Conservation (phyloP, 2,329 filamentous ascomycete genomes). For the Ascochyta lentis region DNA sequence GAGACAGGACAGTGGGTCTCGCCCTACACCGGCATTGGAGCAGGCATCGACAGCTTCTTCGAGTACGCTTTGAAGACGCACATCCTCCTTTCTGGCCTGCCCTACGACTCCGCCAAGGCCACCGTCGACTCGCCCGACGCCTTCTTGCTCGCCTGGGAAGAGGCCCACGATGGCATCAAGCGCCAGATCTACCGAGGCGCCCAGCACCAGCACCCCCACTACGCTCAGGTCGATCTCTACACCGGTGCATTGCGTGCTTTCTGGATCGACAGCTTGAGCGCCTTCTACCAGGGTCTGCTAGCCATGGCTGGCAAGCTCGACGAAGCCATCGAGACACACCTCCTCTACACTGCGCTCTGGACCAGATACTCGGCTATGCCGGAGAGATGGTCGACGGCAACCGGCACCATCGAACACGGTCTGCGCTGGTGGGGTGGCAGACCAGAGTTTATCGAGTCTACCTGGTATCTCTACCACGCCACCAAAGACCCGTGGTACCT, state of each 20-base stretch:
- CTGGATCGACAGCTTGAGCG: constrained; percentile 96
- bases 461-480: constrained; percentile 92
- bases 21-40: constrained; percentile 90
- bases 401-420: constrained; percentile 82
- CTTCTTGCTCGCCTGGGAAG: constrained; percentile 83
- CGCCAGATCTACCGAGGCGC: constrained; percentile 84
- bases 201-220: constrained; percentile 84
- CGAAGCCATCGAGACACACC: constrained; percentile 86
- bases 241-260: constrained; percentile 88
- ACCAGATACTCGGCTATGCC: constrained; percentile 92
- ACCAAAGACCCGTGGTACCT: constrained; percentile 96
- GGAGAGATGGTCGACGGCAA: constrained; percentile 89
- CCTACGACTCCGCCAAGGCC: constrained; percentile 53
- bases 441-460: constrained; percentile 96
- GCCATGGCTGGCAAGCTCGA: constrained; percentile 87
- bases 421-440: constrained; percentile 94
- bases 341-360: constrained; percentile 93
- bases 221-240: constrained; percentile 85
- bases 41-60: constrained; percentile 97
- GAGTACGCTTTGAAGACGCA: constrained; percentile 97
- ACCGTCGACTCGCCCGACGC: constrained; percentile 74
- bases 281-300: constrained; percentile 91
- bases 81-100: constrained; percentile 80
- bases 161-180: constrained; percentile 85
- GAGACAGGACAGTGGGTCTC: constrained; percentile 90